Evolutionary conservation across 129 eudicot genomes (phyloP), one percentile per base, ranked within the genome.

Genomic region (Centaurea solstitialis): DNA sequence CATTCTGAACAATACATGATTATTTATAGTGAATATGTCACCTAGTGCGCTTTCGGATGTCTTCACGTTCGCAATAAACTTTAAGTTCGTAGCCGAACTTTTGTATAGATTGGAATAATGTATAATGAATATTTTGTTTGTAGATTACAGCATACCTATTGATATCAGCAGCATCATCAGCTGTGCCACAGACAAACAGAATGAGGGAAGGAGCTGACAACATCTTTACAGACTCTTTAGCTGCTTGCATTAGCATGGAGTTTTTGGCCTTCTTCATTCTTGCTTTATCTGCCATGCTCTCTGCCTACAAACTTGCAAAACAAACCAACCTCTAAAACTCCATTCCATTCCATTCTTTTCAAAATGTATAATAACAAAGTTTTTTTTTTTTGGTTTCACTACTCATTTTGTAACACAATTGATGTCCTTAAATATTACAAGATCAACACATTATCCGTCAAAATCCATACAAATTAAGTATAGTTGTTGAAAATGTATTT

Each of bases 211-310:
- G 90, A 21, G 86, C 85, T 0, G 99, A 94, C 70, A 90, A 92
- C 87, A 86, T 86, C 33, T 94, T 94, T 80, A 94, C 99, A 30
- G 99, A 94, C 77, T 64, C 96, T 8, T 78, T 93, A 59, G 96
- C 96, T 11, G 75, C 97, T 7, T 91, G 97, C 75, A 89, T 90
- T 38, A 94, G 97, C 86, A 94, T 94, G 99, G 93, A 85, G 33
- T 89, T 94, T 83, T 81, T 94, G 39, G 99, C 97, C 8, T 94
- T 94, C 81, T 12, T 92, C 73, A 28, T 88, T 22, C 84, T 94
- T 0, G 94, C 84, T 1, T 77, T 79, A 24, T 92, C 99, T 0
- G 91, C 99, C 76, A 75, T 90, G 77, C 78, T 94, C 76, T 89
- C 94, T 6, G 99, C 97, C 61, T 92, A 89, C 79, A 94, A 92